These are phyloP conservation scores for Westerdykella aurantiaca DNA, from an alignment of 2,329 filamentous ascomycete genomes.

Conservation along the genomic window DNA sequence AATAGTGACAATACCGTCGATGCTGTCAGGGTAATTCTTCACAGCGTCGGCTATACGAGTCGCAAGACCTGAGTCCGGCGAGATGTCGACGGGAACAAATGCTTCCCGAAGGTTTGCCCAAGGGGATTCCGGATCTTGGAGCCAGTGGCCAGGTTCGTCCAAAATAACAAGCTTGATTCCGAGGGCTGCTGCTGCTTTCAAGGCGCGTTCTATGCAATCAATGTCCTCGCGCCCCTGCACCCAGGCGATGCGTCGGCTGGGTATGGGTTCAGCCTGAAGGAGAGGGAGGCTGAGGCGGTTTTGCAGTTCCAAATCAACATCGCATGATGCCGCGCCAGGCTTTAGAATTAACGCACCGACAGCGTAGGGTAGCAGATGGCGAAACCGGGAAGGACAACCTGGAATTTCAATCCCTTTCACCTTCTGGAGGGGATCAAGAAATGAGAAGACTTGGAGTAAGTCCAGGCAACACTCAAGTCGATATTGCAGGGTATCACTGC, in stretches of 20 bases:
- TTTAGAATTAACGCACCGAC: slow-evolving; percentile 17
- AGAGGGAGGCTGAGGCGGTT: slow-evolving; percentile 17
- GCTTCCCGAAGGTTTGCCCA: slow-evolving; percentile 14
- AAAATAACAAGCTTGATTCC: slow-evolving; percentile 36
- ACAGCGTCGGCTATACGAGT: slow-evolving; percentile 6
- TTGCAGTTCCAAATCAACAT: slow-evolving; percentile 9
- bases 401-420: not conserved
- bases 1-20: slow-evolving; percentile 38
- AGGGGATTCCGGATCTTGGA: slow-evolving; percentile 23
- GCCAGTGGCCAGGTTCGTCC: slow-evolving; percentile 38
- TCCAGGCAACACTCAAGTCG: slow-evolving; percentile 3
- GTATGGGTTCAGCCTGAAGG: slow-evolving; percentile 3
- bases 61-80: slow-evolving; percentile 18
- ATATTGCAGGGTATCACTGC: slow-evolving; percentile 6
- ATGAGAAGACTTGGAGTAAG: slow-evolving; percentile 2
- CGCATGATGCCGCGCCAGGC: slow-evolving; percentile 31
- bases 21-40: slow-evolving; percentile 1
- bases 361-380: not conserved
- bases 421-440: slow-evolving; percentile 4
- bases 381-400: not conserved
- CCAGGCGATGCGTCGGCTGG: slow-evolving; percentile 1
- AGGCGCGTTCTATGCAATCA: slow-evolving; percentile 20
- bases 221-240: slow-evolving; percentile 4
- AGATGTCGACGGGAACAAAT: slow-evolving; percentile 22
- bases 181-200: slow-evolving; percentile 27